phyloP scores from a whole-genome alignment of 139 green algal genomes.

The Chlorella sorokiniana region DNA sequence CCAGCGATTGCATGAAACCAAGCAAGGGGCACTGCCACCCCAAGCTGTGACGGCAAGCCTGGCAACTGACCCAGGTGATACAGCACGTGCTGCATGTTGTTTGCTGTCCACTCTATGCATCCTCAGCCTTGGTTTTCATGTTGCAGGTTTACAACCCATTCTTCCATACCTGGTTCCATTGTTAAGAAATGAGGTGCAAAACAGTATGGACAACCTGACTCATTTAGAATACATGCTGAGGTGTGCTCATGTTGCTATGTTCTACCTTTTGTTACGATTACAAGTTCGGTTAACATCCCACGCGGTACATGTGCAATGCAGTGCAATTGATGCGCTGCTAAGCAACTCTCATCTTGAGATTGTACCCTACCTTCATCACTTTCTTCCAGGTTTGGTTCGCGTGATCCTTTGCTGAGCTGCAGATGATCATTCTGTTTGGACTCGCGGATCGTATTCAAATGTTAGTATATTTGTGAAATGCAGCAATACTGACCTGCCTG shows the following conservation, averaged over 20 bases:
- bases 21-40: background rate
- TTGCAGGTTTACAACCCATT: conserved; percentile 12
- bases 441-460: background rate
- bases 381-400: conserved; percentile 1
- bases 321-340: background rate
- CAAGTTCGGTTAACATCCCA: background rate
- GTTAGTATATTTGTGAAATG: background rate
- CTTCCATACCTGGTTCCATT: conserved; percentile 13
- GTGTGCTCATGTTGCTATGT: background rate
- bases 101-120: background rate
- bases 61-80: conserved; percentile 12
- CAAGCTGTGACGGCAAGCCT: conserved; percentile 9
- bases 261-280: background rate
- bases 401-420: too few species aligned
- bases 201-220: background rate
- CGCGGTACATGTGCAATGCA: background rate
- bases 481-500: conserved; percentile 16
- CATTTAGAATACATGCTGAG: background rate
- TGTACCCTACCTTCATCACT: conserved; percentile 14
- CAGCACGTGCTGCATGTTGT: background rate
- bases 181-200: background rate
- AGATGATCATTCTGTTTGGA: background rate
- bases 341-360: background rate
- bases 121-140: background rate
- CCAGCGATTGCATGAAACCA: background rate